Percentiles rank a stretch among this genome's conserved stretches.
Evolutionary conservation across 306 rosid genomes (phyloP).

Genomic region (Citrullus amarus): DNA sequence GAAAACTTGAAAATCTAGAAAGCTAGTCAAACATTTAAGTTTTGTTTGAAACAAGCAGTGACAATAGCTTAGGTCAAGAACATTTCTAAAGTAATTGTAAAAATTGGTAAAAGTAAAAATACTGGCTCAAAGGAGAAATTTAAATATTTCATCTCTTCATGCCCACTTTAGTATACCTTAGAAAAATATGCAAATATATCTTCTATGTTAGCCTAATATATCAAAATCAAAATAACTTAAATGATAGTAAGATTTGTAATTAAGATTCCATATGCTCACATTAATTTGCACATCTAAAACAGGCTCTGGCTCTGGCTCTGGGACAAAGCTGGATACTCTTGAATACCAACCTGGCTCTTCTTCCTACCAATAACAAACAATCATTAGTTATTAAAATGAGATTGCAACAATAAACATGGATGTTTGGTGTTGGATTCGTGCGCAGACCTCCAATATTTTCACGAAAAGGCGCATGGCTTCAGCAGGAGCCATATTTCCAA

Average conservation of each 20-base stretch:
- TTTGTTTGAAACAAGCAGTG: not conserved
- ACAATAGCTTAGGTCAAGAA: not conserved
- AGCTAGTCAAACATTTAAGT: not conserved
- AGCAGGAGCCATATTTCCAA: constrained; percentile 66
- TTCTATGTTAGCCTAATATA: not conserved
- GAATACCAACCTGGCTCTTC: constrained; percentile 98
- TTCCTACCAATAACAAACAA: constrained; percentile 42
- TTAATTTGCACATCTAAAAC: constrained; percentile 69
- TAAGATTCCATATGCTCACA: constrained; percentile 38
- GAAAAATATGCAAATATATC: not conserved
- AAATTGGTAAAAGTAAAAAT: not conserved
- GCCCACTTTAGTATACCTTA: not conserved
- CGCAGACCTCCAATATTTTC: constrained; percentile 79
- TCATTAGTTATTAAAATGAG: constrained; percentile 12
- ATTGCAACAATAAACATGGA: constrained; percentile 6
- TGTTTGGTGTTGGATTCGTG: not conserved
- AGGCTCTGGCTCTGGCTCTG: constrained; percentile 31
- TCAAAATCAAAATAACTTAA: not conserved
- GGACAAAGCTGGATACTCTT: constrained; percentile 62
- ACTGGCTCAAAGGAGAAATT: not conserved
- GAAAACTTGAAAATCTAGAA: not conserved
- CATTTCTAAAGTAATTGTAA: not conserved
- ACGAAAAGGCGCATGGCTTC: constrained; percentile 99
- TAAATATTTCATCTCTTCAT: not conserved
- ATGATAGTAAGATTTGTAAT: not conserved